These are phyloP conservation scores for Colletotrichum sp. DNA, from an alignment of 2,329 filamentous ascomycete species.

Conservation along the genomic window DNA sequence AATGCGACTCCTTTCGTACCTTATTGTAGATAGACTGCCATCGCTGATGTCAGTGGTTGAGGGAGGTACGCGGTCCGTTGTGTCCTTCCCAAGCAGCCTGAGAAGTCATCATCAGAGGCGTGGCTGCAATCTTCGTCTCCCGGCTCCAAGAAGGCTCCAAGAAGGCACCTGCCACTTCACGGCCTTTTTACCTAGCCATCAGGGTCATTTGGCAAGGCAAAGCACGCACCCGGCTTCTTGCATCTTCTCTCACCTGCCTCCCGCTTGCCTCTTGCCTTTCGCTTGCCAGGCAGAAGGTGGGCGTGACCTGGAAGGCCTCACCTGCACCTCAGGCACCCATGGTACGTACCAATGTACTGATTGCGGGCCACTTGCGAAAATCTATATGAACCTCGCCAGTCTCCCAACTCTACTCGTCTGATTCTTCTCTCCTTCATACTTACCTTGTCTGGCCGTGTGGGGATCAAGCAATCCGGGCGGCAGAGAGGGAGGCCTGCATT, in stretches of 20 bases:
- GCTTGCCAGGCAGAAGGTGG: not conserved
- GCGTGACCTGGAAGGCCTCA: not conserved
- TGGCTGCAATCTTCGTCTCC: not conserved
- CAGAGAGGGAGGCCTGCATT: constrained; percentile 54
- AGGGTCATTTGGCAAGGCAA: not conserved
- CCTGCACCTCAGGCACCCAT: not conserved
- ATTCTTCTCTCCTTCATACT: no score
- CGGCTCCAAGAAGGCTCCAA: not conserved
- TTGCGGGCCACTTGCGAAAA: not conserved
- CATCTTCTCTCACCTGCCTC: not conserved
- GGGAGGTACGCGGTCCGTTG: not conserved
- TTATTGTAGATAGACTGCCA: not conserved
- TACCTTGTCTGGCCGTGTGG: constrained; percentile 48
- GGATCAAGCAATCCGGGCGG: constrained; percentile 46
- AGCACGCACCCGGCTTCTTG: not conserved
- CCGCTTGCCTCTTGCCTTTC: not conserved
- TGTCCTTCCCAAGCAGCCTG: not conserved
- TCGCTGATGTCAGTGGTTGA: not conserved
- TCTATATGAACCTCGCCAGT: constrained; percentile 33
- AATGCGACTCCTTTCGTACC: not conserved
- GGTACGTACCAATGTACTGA: constrained; percentile 8
- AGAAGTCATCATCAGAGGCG: not conserved
- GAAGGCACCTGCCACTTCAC: not conserved
- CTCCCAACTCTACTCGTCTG: no score
- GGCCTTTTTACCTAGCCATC: fast-evolving